Percentiles rank a stretch among this genome's conserved stretches.
These are phyloP conservation scores for Jamesozyma lodderae DNA, from an alignment of 805 yeast species.

Conservation along the genomic window DNA sequence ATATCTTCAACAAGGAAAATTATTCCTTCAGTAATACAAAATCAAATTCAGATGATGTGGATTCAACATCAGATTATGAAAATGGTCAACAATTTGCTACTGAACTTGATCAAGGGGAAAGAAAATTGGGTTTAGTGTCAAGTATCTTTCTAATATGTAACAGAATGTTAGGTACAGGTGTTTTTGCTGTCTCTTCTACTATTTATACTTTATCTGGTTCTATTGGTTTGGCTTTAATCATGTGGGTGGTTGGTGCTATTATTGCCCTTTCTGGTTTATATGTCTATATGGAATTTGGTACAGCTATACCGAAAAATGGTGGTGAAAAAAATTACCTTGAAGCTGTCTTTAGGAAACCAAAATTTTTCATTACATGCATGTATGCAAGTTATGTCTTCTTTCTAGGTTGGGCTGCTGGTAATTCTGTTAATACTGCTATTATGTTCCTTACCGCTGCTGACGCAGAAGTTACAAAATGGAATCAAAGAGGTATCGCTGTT, in stretches of 20 bases:
- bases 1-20: conserved; percentile 25
- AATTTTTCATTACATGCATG: conserved; percentile 54
- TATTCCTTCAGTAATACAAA: too few species aligned
- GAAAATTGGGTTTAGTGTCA: conserved; percentile 42
- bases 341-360: conserved; percentile 58
- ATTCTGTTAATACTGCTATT: conserved; percentile 72
- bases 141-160: conserved; percentile 59
- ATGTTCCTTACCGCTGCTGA: conserved; percentile 70
- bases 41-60: conserved; percentile 8
- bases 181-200: conserved; percentile 59
- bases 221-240: conserved; percentile 61
- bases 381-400: conserved; percentile 67
- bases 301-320: conserved; percentile 71
- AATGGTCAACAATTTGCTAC: conserved; percentile 26
- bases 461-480: conserved; percentile 60
- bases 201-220: conserved; percentile 47
- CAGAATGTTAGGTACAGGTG: conserved; percentile 70
- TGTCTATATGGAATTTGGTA: conserved; percentile 75
- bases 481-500: conserved; percentile 66
- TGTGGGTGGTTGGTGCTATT: conserved; percentile 68
- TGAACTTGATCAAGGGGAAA: conserved; percentile 34
- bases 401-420: conserved; percentile 81
- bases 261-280: conserved; percentile 57
- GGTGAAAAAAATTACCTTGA: conserved; percentile 81
- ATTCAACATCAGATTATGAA: conserved; percentile 15